Percentiles rank a stretch among this genome's conserved stretches.
phyloP scores from a whole-genome alignment of 2,329 filamentous ascomycete species.

The Cryphonectria japonica region DNA sequence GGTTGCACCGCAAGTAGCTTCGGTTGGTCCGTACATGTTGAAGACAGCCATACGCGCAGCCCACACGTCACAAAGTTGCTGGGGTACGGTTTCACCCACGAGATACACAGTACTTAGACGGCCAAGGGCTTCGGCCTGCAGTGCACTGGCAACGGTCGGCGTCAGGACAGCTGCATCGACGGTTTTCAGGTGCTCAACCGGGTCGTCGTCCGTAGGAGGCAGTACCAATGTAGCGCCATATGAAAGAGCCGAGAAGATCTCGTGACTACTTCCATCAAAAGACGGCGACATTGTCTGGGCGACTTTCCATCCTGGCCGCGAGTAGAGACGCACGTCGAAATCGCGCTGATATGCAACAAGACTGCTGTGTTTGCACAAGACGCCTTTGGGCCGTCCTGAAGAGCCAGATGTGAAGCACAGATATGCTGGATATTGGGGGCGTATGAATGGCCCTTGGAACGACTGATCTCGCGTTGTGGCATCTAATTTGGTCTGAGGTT shows the following conservation, averaged over 20 bases:
- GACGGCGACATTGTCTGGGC: neutral
- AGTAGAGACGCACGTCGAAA: neutral
- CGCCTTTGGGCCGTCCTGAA: neutral
- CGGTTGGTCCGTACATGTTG: slow-evolving; percentile 15
- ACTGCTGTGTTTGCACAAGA: neutral
- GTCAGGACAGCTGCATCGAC: neutral
- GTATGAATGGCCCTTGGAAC: neutral
- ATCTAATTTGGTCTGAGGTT: neutral
- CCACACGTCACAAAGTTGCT: slow-evolving; percentile 2
- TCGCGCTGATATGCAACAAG: slow-evolving; percentile 9
- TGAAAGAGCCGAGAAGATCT: neutral
- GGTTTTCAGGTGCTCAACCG: neutral
- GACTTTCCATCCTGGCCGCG: neutral
- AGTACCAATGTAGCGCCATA: neutral
- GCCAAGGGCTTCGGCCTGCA: neutral
- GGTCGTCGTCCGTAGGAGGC: neutral
- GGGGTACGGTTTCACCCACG: slow-evolving; percentile 4
- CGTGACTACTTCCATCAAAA: slow-evolving; percentile 4
- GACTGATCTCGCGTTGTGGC: neutral
- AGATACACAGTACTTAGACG: neutral
- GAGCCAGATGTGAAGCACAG: neutral
- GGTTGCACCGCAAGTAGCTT: slow-evolving; percentile 9
- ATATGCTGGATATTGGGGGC: neutral
- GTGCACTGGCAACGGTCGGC: neutral
- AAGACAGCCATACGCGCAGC: neutral